Evolutionary conservation across 805 yeast genomes (phyloP).

Genomic region (Yarrowia yakushimensis): DNA sequence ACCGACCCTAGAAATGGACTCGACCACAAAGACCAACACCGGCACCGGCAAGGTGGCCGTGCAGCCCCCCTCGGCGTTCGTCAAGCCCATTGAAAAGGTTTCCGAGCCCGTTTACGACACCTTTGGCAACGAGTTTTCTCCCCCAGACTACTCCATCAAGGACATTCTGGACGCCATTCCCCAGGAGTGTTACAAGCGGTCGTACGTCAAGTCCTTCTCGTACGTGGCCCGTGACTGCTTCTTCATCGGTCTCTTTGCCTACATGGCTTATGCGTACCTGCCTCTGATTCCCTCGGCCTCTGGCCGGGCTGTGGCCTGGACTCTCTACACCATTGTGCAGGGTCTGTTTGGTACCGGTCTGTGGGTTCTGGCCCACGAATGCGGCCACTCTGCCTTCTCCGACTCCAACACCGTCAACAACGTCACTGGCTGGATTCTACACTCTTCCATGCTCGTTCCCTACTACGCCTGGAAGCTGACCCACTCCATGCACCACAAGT

Average conservation of each 20-base stretch:
- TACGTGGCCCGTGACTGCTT: constrained; percentile 66
- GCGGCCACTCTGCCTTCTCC: constrained; percentile 85
- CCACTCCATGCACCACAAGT: constrained; percentile 87
- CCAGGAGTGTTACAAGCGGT: constrained; percentile 66
- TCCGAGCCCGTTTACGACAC: constrained; percentile 44
- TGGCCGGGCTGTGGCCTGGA: constrained; percentile 58
- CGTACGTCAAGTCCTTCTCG: constrained; percentile 50
- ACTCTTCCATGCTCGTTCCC: constrained; percentile 75
- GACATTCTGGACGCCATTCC: constrained; percentile 73
- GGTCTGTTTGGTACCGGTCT: constrained; percentile 73
- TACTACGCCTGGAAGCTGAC: constrained; percentile 83
- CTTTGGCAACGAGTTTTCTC: constrained; percentile 62
- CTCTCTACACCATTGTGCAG: constrained; percentile 49
- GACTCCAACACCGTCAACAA: constrained; percentile 72
- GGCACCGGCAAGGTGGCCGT: constrained; percentile 17
- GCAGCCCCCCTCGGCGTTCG: constrained; percentile 22
- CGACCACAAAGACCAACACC: constrained; percentile 23
- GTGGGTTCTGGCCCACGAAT: constrained; percentile 88
- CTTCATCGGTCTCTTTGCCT: constrained; percentile 47
- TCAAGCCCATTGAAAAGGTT: constrained; percentile 8
- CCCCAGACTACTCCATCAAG: constrained; percentile 73
- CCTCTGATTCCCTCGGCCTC: constrained; percentile 46
- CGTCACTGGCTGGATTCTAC: constrained; percentile 77
- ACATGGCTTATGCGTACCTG: constrained; percentile 52
- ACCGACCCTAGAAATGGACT: background rate